Conservation (phyloP, 306 rosid species). For the Argentina anserina region DNA sequence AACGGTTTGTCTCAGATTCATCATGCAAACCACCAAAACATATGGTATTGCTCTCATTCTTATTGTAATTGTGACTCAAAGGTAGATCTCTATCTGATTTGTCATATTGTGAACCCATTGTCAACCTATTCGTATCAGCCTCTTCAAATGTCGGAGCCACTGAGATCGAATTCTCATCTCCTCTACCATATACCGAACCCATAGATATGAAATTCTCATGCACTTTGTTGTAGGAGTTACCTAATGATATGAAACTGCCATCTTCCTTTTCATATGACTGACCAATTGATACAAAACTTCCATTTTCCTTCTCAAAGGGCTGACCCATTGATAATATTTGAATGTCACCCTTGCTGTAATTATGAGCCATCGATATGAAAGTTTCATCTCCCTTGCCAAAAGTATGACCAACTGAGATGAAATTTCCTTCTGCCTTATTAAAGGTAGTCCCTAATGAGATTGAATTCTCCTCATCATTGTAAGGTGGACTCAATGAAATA, state of each 20-base stretch:
- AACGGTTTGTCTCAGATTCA: constrained; percentile 48
- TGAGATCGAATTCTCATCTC: constrained; percentile 54
- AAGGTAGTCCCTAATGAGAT: constrained; percentile 48
- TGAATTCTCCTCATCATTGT: constrained; percentile 40
- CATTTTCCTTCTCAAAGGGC: constrained; percentile 60
- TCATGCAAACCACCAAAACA: constrained; percentile 71
- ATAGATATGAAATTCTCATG: constrained; percentile 54
- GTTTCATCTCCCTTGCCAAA: constrained; percentile 61
- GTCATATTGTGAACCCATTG: constrained; percentile 46
- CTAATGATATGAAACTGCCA: constrained; percentile 53
- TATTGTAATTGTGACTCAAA: constrained; percentile 44
- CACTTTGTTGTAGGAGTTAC: constrained; percentile 62
- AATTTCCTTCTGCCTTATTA: constrained; percentile 48
- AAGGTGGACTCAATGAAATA: constrained; percentile 55
- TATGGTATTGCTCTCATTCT: constrained; percentile 56
- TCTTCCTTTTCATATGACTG: constrained; percentile 71
- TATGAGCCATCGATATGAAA: constrained; percentile 67
- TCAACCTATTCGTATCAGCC: constrained; percentile 45
- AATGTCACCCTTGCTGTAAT: constrained; percentile 58
- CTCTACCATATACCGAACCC: constrained; percentile 55
- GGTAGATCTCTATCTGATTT: constrained; percentile 49
- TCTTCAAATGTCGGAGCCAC: constrained; percentile 52
- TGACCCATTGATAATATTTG: constrained; percentile 58
- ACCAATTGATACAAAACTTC: constrained; percentile 69
- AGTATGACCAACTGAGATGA: constrained; percentile 55